Evolutionary conservation across 805 yeast genomes (phyloP).

Genomic region (Scheffersomyces coipomensis): DNA sequence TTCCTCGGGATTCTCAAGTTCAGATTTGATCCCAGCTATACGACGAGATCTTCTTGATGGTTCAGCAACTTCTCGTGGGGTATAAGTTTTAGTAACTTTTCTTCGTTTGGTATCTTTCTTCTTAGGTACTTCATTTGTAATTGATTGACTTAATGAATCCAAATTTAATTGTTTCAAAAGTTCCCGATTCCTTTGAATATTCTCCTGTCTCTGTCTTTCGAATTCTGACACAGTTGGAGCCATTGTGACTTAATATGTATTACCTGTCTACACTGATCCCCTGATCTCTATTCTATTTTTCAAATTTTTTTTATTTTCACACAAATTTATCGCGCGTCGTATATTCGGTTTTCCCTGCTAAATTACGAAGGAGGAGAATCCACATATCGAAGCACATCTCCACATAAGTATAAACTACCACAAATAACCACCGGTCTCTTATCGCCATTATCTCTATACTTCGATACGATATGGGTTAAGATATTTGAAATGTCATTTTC

Average conservation of each 20-base stretch:
- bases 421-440: constrained; percentile 33
- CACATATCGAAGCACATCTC: constrained; percentile 31
- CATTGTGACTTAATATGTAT: too few species aligned
- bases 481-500: constrained; percentile 12
- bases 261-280: too few species aligned
- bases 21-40: constrained; percentile 67
- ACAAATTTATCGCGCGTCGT: neutral
- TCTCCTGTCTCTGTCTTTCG: constrained; percentile 69
- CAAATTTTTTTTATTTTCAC: too few species aligned
- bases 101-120: constrained; percentile 22
- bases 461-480: constrained; percentile 8
- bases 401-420: constrained; percentile 43
- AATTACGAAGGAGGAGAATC: neutral
- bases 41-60: constrained; percentile 80
- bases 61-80: constrained; percentile 16
- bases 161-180: constrained; percentile 71
- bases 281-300: too few species aligned
- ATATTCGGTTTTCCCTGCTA: neutral
- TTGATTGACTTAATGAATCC: constrained; percentile 53
- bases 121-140: constrained; percentile 45
- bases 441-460: constrained; percentile 16
- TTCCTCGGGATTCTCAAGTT: constrained; percentile 41
- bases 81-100: constrained; percentile 13
- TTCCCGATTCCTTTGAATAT: constrained; percentile 80
- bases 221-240: constrained; percentile 50